These are phyloP conservation scores for Sporothrix dimorphospora DNA, from an alignment of 2,329 filamentous ascomycete species.

Conservation along the genomic window DNA sequence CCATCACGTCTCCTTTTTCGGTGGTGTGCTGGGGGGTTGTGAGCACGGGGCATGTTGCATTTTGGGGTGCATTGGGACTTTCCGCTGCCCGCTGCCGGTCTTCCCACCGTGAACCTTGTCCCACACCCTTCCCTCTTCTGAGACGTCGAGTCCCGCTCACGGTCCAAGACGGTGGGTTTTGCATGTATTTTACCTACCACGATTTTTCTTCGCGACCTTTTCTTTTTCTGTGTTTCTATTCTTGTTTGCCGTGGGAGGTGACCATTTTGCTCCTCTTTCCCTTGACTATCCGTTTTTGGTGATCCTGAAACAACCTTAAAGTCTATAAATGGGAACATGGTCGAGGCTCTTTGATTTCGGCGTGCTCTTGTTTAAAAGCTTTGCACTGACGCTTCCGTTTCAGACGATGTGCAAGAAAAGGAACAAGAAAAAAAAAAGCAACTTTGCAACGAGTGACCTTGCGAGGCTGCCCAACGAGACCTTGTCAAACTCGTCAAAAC, in stretches of 20 bases:
- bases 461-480: not conserved
- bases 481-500: not conserved
- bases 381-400: not conserved
- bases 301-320: conserved; percentile 24
- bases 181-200: not conserved
- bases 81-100: not conserved
- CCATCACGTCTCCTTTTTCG: not conserved
- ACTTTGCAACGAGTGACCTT: not conserved
- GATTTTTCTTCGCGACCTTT: not conserved
- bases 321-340: conserved; percentile 25
- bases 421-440: not conserved
- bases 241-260: not conserved
- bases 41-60: conserved; percentile 17
- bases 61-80: not conserved
- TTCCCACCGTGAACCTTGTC: not conserved
- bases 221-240: not conserved
- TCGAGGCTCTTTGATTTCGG: not conserved
- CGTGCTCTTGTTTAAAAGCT: not conserved
- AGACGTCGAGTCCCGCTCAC: not conserved
- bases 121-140: not conserved
- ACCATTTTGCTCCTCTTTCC: not conserved
- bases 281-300: conserved; percentile 21
- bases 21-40: not conserved
- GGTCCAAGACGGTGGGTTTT: conserved; percentile 10
- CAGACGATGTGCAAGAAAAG: not conserved